phyloP scores from a whole-genome alignment of 148 eudicot genomes.

The Cornus controversa region DNA sequence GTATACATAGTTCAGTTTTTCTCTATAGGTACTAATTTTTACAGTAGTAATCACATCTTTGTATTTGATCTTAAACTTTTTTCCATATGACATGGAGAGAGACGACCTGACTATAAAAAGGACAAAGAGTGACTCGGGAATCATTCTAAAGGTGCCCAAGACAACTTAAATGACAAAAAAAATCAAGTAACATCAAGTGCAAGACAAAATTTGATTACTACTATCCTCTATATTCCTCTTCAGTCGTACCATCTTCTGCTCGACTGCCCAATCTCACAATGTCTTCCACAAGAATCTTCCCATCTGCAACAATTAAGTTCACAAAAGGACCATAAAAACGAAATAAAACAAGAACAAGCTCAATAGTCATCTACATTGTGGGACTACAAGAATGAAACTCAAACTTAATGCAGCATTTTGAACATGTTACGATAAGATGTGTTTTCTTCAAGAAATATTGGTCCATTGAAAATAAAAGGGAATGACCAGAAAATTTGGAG shows the following conservation, averaged over 20 bases:
- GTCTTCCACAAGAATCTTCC: constrained; percentile 80
- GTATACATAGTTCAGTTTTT: no score
- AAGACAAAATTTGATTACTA: not conserved
- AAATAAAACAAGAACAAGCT: not conserved
- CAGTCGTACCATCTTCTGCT: constrained; percentile 32
- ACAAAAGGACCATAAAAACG: not conserved
- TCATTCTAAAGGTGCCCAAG: no score
- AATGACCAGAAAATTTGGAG: not conserved
- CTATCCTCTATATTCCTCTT: constrained; percentile 9
- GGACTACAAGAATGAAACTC: not conserved
- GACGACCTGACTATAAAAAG: no score
- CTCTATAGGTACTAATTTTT: no score
- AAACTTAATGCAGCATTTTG: not conserved
- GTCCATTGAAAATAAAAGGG: not conserved
- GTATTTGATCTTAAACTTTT: no score
- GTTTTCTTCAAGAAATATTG: not conserved
- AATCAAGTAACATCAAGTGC: no score
- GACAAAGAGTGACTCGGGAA: no score
- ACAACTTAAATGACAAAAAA: no score
- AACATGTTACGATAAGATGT: not conserved
- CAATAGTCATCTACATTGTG: no score
- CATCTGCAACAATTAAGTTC: constrained; percentile 41
- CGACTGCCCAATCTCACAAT: constrained; percentile 70
- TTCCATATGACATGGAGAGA: no score
- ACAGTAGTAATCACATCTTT: no score